Conservation (phyloP, 176 grass and related monocot genomes). For the Triticum timopheevii region DNA sequence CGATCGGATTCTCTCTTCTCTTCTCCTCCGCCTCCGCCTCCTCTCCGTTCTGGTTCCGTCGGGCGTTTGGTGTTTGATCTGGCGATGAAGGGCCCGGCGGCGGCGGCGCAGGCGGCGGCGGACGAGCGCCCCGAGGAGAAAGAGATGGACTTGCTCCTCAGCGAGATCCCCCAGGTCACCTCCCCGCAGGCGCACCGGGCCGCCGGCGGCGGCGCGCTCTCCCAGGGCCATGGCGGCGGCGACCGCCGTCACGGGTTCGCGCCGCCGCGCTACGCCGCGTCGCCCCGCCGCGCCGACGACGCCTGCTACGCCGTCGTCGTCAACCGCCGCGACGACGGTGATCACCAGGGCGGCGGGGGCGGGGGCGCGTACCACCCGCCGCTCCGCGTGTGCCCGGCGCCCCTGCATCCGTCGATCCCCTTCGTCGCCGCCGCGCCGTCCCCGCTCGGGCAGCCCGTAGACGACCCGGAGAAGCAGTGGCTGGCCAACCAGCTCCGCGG, state of each 20-base stretch:
- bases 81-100: conserved; percentile 11
- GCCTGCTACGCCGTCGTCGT: conserved; percentile 20
- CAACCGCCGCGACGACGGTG: conserved; percentile 35
- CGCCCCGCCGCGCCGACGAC: conserved; percentile 4
- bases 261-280: neutral
- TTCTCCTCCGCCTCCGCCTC: neutral
- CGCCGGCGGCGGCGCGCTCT: neutral
- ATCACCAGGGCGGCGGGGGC: neutral
- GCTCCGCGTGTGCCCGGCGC: conserved; percentile 7
- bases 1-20: conserved; percentile 20
- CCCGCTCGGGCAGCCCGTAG: neutral
- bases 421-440: conserved; percentile 23
- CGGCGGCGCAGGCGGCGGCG: neutral
- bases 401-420: conserved; percentile 12
- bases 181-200: conserved; percentile 36
- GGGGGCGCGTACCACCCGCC: neutral
- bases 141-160: conserved; percentile 70
- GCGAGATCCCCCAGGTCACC: conserved; percentile 54
- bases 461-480: conserved; percentile 23
- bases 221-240: neutral
- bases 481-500: conserved; percentile 28
- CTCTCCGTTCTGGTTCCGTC: neutral
- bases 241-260: neutral
- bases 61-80: neutral
- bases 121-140: conserved; percentile 42